Evolutionary conservation across 352 stramenopile genomes (phyloP), one percentile per base, ranked within the genome.

Genomic region (Pseudoperonospora humuli): DNA sequence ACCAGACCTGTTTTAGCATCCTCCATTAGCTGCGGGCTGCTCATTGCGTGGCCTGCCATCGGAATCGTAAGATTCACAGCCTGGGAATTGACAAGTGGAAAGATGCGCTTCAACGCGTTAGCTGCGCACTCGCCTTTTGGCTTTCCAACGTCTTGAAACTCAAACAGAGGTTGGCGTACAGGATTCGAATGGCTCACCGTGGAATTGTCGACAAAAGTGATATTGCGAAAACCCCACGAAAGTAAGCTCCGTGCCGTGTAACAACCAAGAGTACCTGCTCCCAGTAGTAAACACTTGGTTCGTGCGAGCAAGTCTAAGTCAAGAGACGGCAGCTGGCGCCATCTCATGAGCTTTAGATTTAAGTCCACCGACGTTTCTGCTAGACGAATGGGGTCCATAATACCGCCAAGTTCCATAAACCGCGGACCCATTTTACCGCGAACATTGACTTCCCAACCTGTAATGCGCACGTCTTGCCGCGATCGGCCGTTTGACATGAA

Each of bases 341-440:
- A 99, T 26, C 96, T 86, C 96, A 99, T 99, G 13, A 99, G 72
- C 61, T 98, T 96, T 7, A 99, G 59, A 63, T 99, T 99, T 37
- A 99, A 71, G 56, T 98, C 89, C n/a, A 97, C 91, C 0, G 95
- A 97, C 44, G 97, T 93, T 28, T 96, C 79, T 5, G 93, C 93
- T 14, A 99, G 78, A 20, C 93, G 86, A 7, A 87, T 74, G 39
- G 70, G 90, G 45, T 93, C 78, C 19, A 93, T 44, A 7, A 89
- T 68, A 2, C 67, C 57, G 3, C 61, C 57, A n/a, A 93, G 59
- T 29, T 91, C 70, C 72, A 91, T 87, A 19, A 76, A 56, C 9
- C 81, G 75, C 7, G 81, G 81, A 0, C 76, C 79, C 52, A 75
- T 65, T 50, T 91, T 88, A 5, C 75, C 73, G 3, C 75, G 75